Evolutionary conservation across 805 yeast genomes (phyloP), one percentile per base, ranked within the genome.

Genomic region (Hanseniaspora mollemarum): DNA sequence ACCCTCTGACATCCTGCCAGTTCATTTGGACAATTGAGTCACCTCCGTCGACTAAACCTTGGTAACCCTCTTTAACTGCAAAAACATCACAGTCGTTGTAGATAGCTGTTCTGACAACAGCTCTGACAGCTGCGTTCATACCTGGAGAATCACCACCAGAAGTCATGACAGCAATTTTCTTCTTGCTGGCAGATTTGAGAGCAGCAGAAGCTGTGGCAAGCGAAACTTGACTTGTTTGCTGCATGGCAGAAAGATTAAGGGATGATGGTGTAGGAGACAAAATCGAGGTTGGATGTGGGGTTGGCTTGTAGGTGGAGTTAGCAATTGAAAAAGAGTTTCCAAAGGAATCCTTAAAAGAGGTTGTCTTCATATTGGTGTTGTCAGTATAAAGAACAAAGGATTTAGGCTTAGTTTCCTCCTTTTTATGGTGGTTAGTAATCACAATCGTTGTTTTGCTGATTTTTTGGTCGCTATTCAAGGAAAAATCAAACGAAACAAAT

Each of bases 131-230:
- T 4, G 96, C 90, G 67, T 87, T 87, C 98, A 92, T 92, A 60
- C 99, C 99, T 28, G 94, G 98, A 49, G 97, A 84, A 64, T 92
- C 99, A 67, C 99, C 98, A 59, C 98, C 98, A 1, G 95, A 86
- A 5, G 97, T 92, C 90, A 92, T 87, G 46, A 92, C 92, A 4
- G 94, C 98, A 56, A 92, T 85, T 58, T 79, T 77, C 66, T 78
- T 69, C 59, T 67, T 64, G 4, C 48, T 40, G 26, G 24, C 38
- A 16, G 48, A 10, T 13, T 18, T 35, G 3, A n/a, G 4, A 16
- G 24, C 10, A n/a, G 41, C 33, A 29, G 40, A 18, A n/a, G 29
- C 49, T 26, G 29, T 4, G 15, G 42, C 28, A 22, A 38, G n/a
- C 7, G 42, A 38, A 9, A 21, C 15, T 21, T 38, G 42, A 15